A percentile compares a stretch with the other conserved stretches of the same genome.
Evolutionary conservation across 768 basidiomycete genomes (phyloP).

Genomic region (Kwoniella sp.): DNA sequence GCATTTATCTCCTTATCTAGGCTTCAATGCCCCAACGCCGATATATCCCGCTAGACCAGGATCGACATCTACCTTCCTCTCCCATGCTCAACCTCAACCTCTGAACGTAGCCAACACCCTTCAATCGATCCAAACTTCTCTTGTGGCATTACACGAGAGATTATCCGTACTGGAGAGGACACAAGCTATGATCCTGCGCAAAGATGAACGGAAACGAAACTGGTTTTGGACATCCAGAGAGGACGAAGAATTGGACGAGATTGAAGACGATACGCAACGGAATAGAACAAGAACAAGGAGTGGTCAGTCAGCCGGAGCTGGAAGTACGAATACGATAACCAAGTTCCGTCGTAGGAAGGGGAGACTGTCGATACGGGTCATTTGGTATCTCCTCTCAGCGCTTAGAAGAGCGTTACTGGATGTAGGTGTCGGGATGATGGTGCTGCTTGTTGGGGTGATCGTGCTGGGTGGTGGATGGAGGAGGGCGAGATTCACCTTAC

Average conservation of each 20-base stretch:
- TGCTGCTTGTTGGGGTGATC: conserved; percentile 33
- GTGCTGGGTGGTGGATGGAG: conserved; percentile 39
- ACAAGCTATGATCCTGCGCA: conserved; percentile 41
- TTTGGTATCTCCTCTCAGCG: conserved; percentile 36
- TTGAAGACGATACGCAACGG: conserved; percentile 31
- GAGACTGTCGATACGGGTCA: conserved; percentile 27
- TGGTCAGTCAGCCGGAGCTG: conserved; percentile 1
- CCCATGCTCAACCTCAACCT: conserved; percentile 21
- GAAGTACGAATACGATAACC: conserved; percentile 13
- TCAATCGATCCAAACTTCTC: conserved; percentile 51
- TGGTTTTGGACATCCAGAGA: conserved; percentile 39
- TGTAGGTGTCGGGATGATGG: conserved; percentile 35
- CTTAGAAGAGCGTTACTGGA: conserved; percentile 45
- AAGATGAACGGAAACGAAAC: conserved; percentile 26
- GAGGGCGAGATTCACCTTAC: conserved; percentile 25
- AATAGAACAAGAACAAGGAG: background rate
- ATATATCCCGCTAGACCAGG: conserved; percentile 38
- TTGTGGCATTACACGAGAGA: conserved; percentile 48
- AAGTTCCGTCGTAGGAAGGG: conserved; percentile 9
- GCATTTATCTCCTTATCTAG: conserved; percentile 23
- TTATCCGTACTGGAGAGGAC: conserved; percentile 46
- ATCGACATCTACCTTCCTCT: conserved; percentile 34
- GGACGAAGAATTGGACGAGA: conserved; percentile 42
- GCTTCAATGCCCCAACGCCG: conserved; percentile 27
- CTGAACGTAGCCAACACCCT: conserved; percentile 36